Base-by-base conservation (phyloP, 257 asterid species). In the Linderniella brevidens region DNA sequence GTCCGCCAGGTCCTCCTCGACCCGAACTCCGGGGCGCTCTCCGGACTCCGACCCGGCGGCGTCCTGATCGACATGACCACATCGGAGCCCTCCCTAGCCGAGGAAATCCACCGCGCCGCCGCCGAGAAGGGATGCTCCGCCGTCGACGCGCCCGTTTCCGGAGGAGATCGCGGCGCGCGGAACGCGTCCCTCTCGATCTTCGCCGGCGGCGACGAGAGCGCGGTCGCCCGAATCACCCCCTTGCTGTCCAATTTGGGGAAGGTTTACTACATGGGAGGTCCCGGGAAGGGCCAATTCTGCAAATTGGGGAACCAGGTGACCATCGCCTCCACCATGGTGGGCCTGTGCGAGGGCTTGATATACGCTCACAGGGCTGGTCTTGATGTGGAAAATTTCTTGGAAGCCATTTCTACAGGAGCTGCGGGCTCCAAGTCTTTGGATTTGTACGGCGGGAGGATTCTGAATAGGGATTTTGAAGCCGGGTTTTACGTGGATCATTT, bases 401-500 rank as follows among this genome's bases (percentile, higher is more conserved):
- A 14, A 13, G 97, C 95, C 8, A 87, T 87, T 9, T 77, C 97
- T 1, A 79, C 87, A 0, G 95, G 94, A 0, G 97, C 97, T 0
- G 97, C 94, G 1, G 93, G 97, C 4, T 87, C 95, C 15, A 87
- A 87, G 50, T 87, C 95, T 0, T 37, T 86, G 69, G 95, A 82
- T 46, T 61, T 82, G 73, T 86, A 82, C 43, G 97, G 94, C 38
- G 67, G 38, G 44, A 68, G 93, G 74, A 79, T 82, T 29, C 19
- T 77, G 70, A 54, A 53, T 0, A 68, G 94, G 73, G 95, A 87
- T 61, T 87, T 87, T 4, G 93, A 64, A 46, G 88, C 95, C 1
- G 97, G 95, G 1, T 87, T 87, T 62, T 87, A 82, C 53, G 97
- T 87, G 63, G 77, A 87, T 50, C 95, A 87, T 64, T 87, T 87